phyloP scores from a whole-genome alignment of 352 stramenopile species.

The Pythium brassicae region DNA sequence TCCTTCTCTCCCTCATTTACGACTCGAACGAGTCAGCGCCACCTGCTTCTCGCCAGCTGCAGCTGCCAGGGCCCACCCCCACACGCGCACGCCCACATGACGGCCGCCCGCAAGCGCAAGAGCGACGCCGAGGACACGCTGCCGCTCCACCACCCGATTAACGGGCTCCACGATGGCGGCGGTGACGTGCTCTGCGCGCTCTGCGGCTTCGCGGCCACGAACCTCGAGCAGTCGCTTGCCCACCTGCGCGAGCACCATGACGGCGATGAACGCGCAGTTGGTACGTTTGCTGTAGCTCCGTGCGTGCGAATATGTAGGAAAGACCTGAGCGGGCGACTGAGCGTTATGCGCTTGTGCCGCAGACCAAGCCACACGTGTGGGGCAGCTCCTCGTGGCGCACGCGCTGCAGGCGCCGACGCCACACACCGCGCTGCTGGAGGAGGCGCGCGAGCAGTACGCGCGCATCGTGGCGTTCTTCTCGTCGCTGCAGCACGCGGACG shows the following conservation, averaged over 20 bases:
- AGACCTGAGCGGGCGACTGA: neutral
- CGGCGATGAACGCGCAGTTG: neutral
- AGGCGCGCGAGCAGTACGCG: constrained; percentile 42
- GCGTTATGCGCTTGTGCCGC: constrained; percentile 1
- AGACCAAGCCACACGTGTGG: constrained; percentile 53
- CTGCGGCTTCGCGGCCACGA: constrained; percentile 38
- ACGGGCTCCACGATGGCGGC: constrained; percentile 3
- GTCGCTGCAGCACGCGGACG: constrained; percentile 36
- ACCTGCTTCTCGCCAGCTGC: neutral
- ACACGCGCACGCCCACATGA: neutral
- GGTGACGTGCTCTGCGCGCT: constrained; percentile 25
- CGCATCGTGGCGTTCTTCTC: constrained; percentile 29
- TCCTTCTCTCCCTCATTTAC: neutral
- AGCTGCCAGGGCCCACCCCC: no score
- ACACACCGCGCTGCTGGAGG: constrained; percentile 40
- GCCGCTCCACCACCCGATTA: constrained; percentile 5
- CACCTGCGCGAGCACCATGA: constrained; percentile 42
- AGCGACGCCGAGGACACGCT: constrained; percentile 13
- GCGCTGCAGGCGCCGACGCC: constrained; percentile 21
- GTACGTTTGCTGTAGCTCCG: neutral
- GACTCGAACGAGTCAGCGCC: constrained; percentile 3
- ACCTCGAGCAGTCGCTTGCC: constrained; percentile 45
- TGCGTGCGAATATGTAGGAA: neutral
- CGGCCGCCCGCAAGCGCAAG: constrained; percentile 59
- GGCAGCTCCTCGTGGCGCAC: constrained; percentile 50